Evolutionary conservation across 2,329 filamentous ascomycete species (phyloP).

Genomic region (Taxawa tesnikishii): DNA sequence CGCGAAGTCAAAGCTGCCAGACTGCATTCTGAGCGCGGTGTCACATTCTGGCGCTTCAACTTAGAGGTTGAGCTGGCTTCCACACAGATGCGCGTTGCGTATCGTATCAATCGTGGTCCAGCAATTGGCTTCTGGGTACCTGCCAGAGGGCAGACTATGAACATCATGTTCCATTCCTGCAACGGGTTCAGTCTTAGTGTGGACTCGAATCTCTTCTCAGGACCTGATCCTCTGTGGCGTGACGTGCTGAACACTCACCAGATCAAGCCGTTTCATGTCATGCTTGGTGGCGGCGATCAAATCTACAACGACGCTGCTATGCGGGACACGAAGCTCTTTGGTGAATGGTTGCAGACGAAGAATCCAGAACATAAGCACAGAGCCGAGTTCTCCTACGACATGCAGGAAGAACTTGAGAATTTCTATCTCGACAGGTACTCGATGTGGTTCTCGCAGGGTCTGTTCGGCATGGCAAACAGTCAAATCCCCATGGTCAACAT

Average conservation of each 20-base stretch:
- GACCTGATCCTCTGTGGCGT: slow-evolving; percentile 92
- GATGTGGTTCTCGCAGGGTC: slow-evolving; percentile 91
- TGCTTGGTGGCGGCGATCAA: slow-evolving; percentile 95
- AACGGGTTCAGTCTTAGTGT: slow-evolving; percentile 84
- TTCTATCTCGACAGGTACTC: slow-evolving; percentile 85
- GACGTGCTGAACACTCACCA: slow-evolving; percentile 92
- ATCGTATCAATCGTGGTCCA: slow-evolving; percentile 87
- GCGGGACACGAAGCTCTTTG: slow-evolving; percentile 62
- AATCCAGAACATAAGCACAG: slow-evolving; percentile 70
- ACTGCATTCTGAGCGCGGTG: slow-evolving; percentile 72
- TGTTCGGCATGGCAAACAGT: slow-evolving; percentile 83
- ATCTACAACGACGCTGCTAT: slow-evolving; percentile 88
- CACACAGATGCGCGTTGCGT: slow-evolving; percentile 75
- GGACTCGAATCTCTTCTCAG: slow-evolving; percentile 68
- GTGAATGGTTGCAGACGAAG: slow-evolving; percentile 71
- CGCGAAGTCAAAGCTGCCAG: slow-evolving; percentile 73
- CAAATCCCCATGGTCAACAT: slow-evolving; percentile 99
- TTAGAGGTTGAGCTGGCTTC: slow-evolving; percentile 77
- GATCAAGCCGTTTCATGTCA: slow-evolving; percentile 86
- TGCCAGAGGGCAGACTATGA: slow-evolving; percentile 74
- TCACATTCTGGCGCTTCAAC: slow-evolving; percentile 96
- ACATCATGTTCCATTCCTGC: slow-evolving; percentile 97
- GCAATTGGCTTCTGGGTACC: slow-evolving; percentile 92
- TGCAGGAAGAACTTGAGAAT: slow-evolving; percentile 77
- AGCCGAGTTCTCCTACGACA: slow-evolving; percentile 62